Evolutionary conservation across 108 stramenopile species (phyloP), one percentile per base, ranked within the genome.

Genomic region (Skeletonema costatum): DNA sequence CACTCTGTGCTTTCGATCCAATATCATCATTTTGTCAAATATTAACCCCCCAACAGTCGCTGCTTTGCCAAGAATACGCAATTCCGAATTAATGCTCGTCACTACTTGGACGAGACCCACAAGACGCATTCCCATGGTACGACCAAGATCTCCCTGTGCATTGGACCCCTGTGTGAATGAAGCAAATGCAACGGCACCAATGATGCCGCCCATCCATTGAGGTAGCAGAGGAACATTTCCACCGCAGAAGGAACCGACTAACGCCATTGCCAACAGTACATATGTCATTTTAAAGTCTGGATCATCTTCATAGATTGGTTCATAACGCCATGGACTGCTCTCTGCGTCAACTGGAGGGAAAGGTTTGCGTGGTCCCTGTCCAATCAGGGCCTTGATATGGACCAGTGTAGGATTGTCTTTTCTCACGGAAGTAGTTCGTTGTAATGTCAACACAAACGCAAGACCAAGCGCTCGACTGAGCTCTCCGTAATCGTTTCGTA

Each of bases 1-100:
- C 51, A 95, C 82, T 16, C 82, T 58, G 66, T 95, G 94, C 75
- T 95, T 88, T 44, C 94, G 88, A 86, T 95, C 94, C 83, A 95
- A 71, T 56, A 95, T 90, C 86, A 95, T 75, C 0, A 91, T 36
- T 74, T 87, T 88, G 77, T 95, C 94, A 51, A 95, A 74, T 59
- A 95, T 72, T 68, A 89, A 77, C 1, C 87, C 87, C 0, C 81
- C 80, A 10, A 92, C 90, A 32, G 87, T 82, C 38, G 76, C 86
- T 33, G 81, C 81, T 61, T 93, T 89, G 2, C 86, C 71, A 56
- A 87, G 64, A 44, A 95, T 78, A 11, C 76, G 60, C 56, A 95
- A 75, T 33, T 95, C 90, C 3, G 78, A 70, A 70, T 89, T 88
- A 46, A 94, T 89, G 14, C 79, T 60, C 73, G 84, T 68, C n/a